phyloP scores from a whole-genome alignment of 176 grass and related monocot species.

The Dendrocalamus sinicus region DNA sequence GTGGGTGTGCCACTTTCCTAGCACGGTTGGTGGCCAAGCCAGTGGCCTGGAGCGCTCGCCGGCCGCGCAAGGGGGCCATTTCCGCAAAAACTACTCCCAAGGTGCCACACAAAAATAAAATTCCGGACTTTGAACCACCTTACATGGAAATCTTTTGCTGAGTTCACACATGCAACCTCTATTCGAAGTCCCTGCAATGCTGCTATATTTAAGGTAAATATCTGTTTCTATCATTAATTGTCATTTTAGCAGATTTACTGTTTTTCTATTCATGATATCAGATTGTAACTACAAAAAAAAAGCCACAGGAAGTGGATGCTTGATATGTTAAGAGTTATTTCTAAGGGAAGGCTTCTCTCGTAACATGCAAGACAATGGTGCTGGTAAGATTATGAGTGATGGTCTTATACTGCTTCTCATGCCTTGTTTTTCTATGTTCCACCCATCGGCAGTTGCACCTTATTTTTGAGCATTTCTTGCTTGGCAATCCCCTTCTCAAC shows the following conservation, averaged over 20 bases:
- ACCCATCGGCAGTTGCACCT: background rate
- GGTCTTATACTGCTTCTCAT: constrained; percentile 12
- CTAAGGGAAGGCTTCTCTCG: constrained; percentile 69
- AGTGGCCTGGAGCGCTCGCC: too few species aligned
- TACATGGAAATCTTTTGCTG: constrained; percentile 96
- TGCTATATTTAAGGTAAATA: constrained; percentile 77
- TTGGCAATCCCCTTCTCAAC: background rate
- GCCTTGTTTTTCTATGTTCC: constrained; percentile 20
- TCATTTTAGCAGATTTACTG: constrained; percentile 25
- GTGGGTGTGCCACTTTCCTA: too few species aligned
- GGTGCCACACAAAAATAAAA: too few species aligned
- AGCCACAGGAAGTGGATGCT: constrained; percentile 84
- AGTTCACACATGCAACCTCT: constrained; percentile 73
- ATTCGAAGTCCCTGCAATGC: constrained; percentile 74
- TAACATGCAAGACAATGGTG: constrained; percentile 67
- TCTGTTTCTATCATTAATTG: constrained; percentile 18
- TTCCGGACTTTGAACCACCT: constrained; percentile 76
- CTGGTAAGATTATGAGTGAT: constrained; percentile 53
- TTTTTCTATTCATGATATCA: constrained; percentile 24
- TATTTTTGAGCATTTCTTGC: constrained; percentile 8
- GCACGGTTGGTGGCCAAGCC: too few species aligned
- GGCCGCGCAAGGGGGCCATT: too few species aligned
- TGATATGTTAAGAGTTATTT: constrained; percentile 86
- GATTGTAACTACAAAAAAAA: constrained; percentile 35
- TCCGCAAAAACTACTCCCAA: too few species aligned